Base-by-base conservation (phyloP, 441 rosid species). In the Gossypium schwendimanii region DNA sequence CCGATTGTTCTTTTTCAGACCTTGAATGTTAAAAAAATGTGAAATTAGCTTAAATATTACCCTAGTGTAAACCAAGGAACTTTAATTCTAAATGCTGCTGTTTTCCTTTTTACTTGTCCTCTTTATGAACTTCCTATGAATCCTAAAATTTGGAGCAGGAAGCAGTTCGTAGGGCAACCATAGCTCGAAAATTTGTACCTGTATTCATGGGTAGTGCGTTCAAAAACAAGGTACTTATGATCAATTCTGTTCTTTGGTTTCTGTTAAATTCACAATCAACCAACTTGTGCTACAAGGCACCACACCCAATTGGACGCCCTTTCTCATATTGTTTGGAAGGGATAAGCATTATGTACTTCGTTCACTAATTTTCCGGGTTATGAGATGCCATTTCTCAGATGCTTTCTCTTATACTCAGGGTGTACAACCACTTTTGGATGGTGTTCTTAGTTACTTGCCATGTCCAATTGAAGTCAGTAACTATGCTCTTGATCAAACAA, bases 131-230 rank as follows among this genome's bases (percentile, higher is more conserved):
- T 17, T 50, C 17, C 3, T 75, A 41, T 58, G 39, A 47, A 11
- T 11, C 14, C 71, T 76, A 49, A 75, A 71, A 24, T 74, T 65
- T 59, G 36, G 67, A 78, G 82, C 80, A 96, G 98, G 97, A 84
- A 79, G 99, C 97, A 69, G 81, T 96, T 80, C 97, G 94, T 66
- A 85, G 99, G 82, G 97, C 97, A 77, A 95, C 99, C 24, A 54
- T 90, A 59, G 97, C 94, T 15, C 87, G 77, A 58, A 93, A 89
- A 79, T 93, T 96, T 79, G 85, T 96, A 33, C 99, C 97, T 58
- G 97, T 96, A 68, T 96, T 93, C 82, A 96, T 96, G 98, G 99
- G 99, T 4, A 93, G 98, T 80, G 99, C 98, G 23, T 93, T 95
- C 85, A 95, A 93, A 80, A 95, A 95, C 82, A 95, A 93, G 99